A percentile compares a stretch with the other conserved stretches of the same genome.
Conservation (phyloP, 1,284 basidiomycete genomes). For the Cerioporus squamosus region DNA sequence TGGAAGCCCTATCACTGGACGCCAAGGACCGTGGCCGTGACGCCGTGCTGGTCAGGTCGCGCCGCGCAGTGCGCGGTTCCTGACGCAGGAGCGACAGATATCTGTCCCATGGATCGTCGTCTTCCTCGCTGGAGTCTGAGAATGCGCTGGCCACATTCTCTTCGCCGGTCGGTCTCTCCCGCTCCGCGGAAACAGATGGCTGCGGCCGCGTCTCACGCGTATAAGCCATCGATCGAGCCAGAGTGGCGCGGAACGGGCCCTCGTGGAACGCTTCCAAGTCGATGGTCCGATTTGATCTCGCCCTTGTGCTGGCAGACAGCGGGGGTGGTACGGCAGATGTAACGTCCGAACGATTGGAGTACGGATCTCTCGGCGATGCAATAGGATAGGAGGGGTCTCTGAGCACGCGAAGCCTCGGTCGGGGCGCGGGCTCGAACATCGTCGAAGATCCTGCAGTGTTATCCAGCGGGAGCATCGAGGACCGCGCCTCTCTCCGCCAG, state of each 20-base stretch:
- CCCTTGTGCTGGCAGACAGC: not conserved
- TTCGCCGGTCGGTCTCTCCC: too few relatives aligned
- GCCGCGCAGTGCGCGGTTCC: not conserved
- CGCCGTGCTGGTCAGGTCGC: too few relatives aligned
- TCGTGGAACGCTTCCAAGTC: slow-evolving; percentile 23
- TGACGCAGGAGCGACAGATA: not conserved
- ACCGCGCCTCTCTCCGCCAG: not conserved
- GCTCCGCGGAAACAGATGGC: too few relatives aligned
- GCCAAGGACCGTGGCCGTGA: too few relatives aligned
- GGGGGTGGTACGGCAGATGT: not conserved
- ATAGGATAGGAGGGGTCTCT: not conserved
- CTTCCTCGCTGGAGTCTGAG: not conserved
- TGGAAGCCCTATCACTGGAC: too few relatives aligned
- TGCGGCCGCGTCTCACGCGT: not conserved
- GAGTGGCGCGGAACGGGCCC: slow-evolving; percentile 28
- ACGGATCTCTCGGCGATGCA: not conserved
- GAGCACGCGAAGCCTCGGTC: not conserved
- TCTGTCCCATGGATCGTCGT: not conserved
- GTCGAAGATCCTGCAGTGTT: too few relatives aligned
- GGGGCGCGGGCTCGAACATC: too few relatives aligned
- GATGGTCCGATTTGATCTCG: slow-evolving; percentile 8
- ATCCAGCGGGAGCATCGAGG: not conserved
- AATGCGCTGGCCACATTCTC: not conserved
- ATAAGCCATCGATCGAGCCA: slow-evolving; percentile 25
- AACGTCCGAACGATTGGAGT: not conserved